Conservation (phyloP, 345 rosid genomes). For the Rhodamnia argentea region DNA sequence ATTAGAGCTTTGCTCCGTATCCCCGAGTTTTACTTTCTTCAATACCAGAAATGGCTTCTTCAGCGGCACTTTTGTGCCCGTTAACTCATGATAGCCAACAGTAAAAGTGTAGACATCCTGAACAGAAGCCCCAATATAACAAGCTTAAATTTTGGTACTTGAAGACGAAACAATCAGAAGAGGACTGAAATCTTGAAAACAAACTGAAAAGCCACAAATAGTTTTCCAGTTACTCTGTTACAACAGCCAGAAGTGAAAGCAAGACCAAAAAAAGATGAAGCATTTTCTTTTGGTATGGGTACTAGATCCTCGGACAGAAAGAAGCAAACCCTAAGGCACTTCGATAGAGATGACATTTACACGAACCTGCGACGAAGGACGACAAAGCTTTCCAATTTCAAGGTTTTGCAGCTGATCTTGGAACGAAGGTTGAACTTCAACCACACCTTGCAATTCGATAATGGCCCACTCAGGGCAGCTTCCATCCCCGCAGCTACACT, state of each 20-base stretch:
- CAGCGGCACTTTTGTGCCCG: slow-evolving; percentile 43
- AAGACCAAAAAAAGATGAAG: not conserved
- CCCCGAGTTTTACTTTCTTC: slow-evolving; percentile 44
- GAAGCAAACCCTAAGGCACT: not conserved
- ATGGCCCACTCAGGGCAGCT: slow-evolving; percentile 84
- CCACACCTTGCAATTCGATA: slow-evolving; percentile 76
- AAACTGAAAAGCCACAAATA: not conserved
- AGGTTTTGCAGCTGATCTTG: slow-evolving; percentile 58
- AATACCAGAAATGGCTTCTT: slow-evolving; percentile 69
- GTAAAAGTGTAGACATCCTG: slow-evolving; percentile 78
- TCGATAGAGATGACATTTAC: not conserved
- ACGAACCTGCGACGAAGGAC: slow-evolving; percentile 60
- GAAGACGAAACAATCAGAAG: not conserved
- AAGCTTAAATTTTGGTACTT: not conserved
- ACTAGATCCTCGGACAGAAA: not conserved
- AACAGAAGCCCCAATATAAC: not conserved
- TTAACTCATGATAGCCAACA: slow-evolving; percentile 66
- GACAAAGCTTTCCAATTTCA: slow-evolving; percentile 66
- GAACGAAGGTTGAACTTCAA: slow-evolving; percentile 59
- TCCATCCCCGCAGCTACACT: slow-evolving; percentile 65
- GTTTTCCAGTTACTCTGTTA: not conserved
- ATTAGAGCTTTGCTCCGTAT: slow-evolving; percentile 9
- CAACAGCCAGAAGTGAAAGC: not conserved
- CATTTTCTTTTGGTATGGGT: not conserved
- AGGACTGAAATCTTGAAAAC: not conserved